Base-by-base conservation (phyloP, 148 eudicot species). In the Agrostemma githago region DNA sequence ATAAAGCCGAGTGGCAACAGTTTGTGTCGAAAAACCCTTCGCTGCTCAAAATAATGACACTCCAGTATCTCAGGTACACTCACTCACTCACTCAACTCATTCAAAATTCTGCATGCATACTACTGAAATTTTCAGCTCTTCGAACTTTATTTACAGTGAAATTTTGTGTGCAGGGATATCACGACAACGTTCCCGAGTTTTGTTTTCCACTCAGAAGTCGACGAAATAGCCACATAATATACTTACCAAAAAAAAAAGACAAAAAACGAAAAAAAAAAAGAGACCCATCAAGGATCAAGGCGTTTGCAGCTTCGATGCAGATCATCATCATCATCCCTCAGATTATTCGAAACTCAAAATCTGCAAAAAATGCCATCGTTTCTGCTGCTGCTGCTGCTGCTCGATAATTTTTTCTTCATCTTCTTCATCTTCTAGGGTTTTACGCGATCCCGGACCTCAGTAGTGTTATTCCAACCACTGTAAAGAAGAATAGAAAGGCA, bases 31-130 rank as follows among this genome's bases (percentile, higher is more conserved):
- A 76, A 79, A 95, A 95, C 72, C 97, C 98, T 75, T 86, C 92
- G 2, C 64, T 95, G 72, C 68, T 95, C 79, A 90, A 88, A 75
- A 87, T 95, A 62, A 95, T 95, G 98, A 95, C 97, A 10, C 92
- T 95, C 57, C 96, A 92, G 66, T 95, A 95, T 79, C 81, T 95
- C 69, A 88, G 98, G 98, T 95, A 87, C 8, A n/a, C 21, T 26
- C 20, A 48, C 1, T 68, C 14, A 53, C 8, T 34, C 53, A 4
- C 15, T n/a, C n/a, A n/a, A 26, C 56, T 51, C 56, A 10, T 1
- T 20, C 15, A 3, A 2, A 0, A 39, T 41, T 15, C 5, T 14
- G 40, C 39, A 11, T n/a, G n/a, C n/a, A n/a, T n/a, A n/a, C n/a
- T 19, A 34, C 60, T 26, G 17, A 26, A 17, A 34, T 15, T 11